A percentile compares a stretch with the other conserved stretches of the same genome.
Conservation (phyloP, 208 protist genomes). For the Kentomonas sorsogonicus region DNA sequence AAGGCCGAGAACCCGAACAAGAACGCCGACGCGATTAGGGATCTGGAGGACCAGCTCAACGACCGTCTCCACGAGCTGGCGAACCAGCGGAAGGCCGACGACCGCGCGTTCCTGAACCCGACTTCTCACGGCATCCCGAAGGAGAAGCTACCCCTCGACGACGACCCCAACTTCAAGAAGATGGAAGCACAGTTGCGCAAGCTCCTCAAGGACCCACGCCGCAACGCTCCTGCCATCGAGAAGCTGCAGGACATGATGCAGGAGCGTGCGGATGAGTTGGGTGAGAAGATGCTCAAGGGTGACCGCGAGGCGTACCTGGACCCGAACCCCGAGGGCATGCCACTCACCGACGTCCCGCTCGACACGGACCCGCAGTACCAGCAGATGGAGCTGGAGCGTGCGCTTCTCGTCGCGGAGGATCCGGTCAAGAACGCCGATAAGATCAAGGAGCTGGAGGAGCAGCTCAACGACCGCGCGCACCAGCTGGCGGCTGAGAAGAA, state of each 20-base stretch:
- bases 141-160: conserved; percentile 55
- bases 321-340: conserved; percentile 49
- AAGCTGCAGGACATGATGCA: conserved; percentile 72
- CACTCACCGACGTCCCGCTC: conserved; percentile 49
- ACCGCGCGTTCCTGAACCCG: conserved; percentile 52
- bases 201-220: conserved; percentile 45
- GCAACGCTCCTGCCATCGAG: conserved; percentile 53
- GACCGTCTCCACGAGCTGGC: conserved; percentile 66
- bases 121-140: conserved; percentile 49
- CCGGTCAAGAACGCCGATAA: conserved; percentile 32
- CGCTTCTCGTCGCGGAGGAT: conserved; percentile 45
- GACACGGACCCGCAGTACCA: conserved; percentile 52
- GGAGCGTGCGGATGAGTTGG: conserved; percentile 61
- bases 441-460: conserved; percentile 51
- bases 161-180: conserved; percentile 50
- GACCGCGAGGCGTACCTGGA: conserved; percentile 68
- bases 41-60: conserved; percentile 67
- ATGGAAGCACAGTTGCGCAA: conserved; percentile 63
- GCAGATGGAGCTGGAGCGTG: conserved; percentile 61
- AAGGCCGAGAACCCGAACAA: conserved; percentile 54
- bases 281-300: conserved; percentile 45
- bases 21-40: conserved; percentile 33
- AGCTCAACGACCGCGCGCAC: conserved; percentile 64
- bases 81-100: conserved; percentile 39
- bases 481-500: conserved; percentile 53